A percentile compares a stretch with the other conserved stretches of the same genome.
Conservation (phyloP, 169 alveolate species). For the Plasmodium adleri region DNA sequence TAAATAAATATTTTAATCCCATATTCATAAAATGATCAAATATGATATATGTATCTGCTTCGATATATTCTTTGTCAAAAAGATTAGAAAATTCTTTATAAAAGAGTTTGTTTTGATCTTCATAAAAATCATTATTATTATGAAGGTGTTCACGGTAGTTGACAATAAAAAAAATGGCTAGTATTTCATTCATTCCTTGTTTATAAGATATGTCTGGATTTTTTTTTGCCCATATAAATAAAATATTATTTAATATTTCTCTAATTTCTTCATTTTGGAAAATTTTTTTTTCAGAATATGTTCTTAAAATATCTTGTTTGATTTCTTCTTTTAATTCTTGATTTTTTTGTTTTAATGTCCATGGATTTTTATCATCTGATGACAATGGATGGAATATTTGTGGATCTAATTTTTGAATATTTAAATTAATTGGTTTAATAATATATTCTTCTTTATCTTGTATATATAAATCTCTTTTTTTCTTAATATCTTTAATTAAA, state of each 20-base stretch:
- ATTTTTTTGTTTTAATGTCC: slow-evolving; percentile 81
- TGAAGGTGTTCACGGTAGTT: slow-evolving; percentile 73
- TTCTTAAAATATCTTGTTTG: slow-evolving; percentile 85
- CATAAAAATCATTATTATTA: not conserved
- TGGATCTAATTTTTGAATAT: slow-evolving; percentile 81
- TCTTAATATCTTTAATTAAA: slow-evolving; percentile 19
- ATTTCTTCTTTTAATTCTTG: slow-evolving; percentile 82
- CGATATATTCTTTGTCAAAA: slow-evolving; percentile 77
- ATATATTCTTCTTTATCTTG: slow-evolving; percentile 62
- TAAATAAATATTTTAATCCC: slow-evolving; percentile 86
- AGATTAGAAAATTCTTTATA: slow-evolving; percentile 42
- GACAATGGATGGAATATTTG: slow-evolving; percentile 86
- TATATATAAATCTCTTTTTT: slow-evolving; percentile 25
- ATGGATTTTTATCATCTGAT: slow-evolving; percentile 84
- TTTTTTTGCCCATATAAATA: slow-evolving; percentile 84
- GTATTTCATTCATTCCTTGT: slow-evolving; percentile 86
- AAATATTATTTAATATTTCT: slow-evolving; percentile 78
- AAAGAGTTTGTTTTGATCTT: slow-evolving; percentile 10
- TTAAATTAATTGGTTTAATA: slow-evolving; percentile 42
- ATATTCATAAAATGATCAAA: slow-evolving; percentile 85
- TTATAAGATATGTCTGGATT: slow-evolving; percentile 81
- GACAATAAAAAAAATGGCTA: slow-evolving; percentile 82
- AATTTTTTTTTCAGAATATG: slow-evolving; percentile 84
- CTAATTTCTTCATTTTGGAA: slow-evolving; percentile 80
- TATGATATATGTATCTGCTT: slow-evolving; percentile 88